Conservation (phyloP, 768 basidiomycete genomes). For the Tylopilus balloui region DNA sequence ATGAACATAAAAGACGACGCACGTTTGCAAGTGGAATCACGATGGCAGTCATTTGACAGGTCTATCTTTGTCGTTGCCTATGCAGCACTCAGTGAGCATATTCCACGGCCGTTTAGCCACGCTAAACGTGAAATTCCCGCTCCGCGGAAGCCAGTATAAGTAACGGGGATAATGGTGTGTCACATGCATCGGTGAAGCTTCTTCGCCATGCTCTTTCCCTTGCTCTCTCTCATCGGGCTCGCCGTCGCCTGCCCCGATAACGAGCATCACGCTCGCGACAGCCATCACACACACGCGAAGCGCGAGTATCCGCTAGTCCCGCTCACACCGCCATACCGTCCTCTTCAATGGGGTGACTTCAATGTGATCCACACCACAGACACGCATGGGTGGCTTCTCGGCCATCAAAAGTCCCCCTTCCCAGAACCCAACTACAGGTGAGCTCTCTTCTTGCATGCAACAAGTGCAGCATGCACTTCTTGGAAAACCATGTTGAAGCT, state of each 20-base stretch:
- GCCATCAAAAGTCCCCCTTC: constrained; percentile 69
- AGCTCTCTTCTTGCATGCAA: constrained; percentile 8
- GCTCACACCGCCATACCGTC: constrained; percentile 55
- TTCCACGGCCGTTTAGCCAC: neutral
- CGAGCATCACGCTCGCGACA: constrained; percentile 21
- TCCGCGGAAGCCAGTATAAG: neutral
- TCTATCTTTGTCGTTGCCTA: neutral
- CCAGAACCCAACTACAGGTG: constrained; percentile 76
- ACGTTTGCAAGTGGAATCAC: neutral
- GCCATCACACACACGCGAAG: constrained; percentile 32
- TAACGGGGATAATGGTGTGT: neutral
- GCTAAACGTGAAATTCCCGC: neutral
- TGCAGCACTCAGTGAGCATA: neutral
- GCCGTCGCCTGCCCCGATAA: constrained; percentile 20
- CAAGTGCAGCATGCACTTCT: neutral
- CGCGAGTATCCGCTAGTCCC: constrained; percentile 39
- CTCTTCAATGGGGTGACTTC: constrained; percentile 83
- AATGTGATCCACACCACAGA: constrained; percentile 88
- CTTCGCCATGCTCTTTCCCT: constrained; percentile 12
- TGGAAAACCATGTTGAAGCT: neutral
- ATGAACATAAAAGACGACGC: neutral
- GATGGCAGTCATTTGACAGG: neutral
- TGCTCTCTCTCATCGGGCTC: constrained; percentile 17
- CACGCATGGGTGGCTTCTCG: constrained; percentile 77
- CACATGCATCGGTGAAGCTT: neutral